Evolutionary conservation across 2,329 filamentous ascomycete species (phyloP), one percentile per base, ranked within the genome.

Genomic region (Penicillium frequentans): DNA sequence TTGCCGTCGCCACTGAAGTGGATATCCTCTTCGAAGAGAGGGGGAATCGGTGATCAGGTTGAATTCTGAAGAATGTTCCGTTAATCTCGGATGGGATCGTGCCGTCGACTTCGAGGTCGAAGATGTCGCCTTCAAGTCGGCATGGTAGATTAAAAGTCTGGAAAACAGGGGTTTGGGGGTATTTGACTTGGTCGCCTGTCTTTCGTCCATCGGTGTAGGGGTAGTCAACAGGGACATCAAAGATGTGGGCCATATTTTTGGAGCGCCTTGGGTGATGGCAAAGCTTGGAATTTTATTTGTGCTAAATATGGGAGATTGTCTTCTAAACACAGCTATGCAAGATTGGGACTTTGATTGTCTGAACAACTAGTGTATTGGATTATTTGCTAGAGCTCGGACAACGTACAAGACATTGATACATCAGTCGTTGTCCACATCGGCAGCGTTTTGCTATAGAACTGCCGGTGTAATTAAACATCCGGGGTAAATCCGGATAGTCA

Each of bases 41-140:
- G 37, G 37, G 37, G 9, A 21, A 42, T 5, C 37, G 76, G 63
- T 79, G 77, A 52, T 79, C 76, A 8, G 76, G 76, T 52, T 77
- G 75, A 27, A 78, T 66, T 6, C 77, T 73, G 60, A 75, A 79
- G 60, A 78, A 79, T 5, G 77, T 79, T 0, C 77, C 77, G 44
- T 77, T 73, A 43, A 79, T 77, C 23, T 78, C 75, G 51, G 65
- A 64, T 2, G 76, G 77, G 70, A 46, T 46, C 11, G 21, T 27
- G 13, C 43, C 43, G 10, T 46, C 43, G 5, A 46, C 43, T 19
- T 46, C 43, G 13, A 46, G 43, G 23, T 46, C 43, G 5, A 46
- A n/a, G 5, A 46, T n/a, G 9, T 46, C 43, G 13, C 37, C 37
- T 21, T 42, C 37, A 5, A 42, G n/a, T 42, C 37, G 37, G 9